These are phyloP conservation scores for Fusarium sp. DNA, from an alignment of 2,329 filamentous ascomycete species.

Conservation along the genomic window DNA sequence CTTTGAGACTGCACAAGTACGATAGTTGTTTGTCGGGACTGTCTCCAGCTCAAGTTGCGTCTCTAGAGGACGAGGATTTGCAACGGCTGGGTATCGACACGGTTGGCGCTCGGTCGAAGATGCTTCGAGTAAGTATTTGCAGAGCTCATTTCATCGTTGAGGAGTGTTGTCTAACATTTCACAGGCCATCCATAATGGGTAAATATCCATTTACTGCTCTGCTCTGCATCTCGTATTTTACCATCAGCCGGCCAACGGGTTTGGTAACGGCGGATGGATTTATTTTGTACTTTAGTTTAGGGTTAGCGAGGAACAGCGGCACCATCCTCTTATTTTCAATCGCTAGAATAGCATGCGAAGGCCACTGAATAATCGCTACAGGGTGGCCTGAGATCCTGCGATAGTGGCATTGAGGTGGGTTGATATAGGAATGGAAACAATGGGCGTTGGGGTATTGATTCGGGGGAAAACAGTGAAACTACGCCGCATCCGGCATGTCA, in stretches of 20 bases:
- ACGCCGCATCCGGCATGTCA: slow-evolving; percentile 33
- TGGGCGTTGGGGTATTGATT: slow-evolving; percentile 31
- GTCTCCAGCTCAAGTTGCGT: slow-evolving; percentile 41
- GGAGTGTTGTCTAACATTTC: slow-evolving; percentile 16
- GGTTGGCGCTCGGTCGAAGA: slow-evolving; percentile 46
- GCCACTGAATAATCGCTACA: slow-evolving; percentile 9
- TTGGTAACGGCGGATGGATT: slow-evolving; percentile 13
- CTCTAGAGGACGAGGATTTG: slow-evolving; percentile 38
- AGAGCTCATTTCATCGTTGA: background rate
- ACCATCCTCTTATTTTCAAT: background rate
- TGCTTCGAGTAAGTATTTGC: slow-evolving; percentile 42
- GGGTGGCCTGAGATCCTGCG: slow-evolving; percentile 33
- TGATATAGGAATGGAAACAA: slow-evolving; percentile 34
- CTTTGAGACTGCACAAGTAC: slow-evolving; percentile 47
- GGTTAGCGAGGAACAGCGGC: slow-evolving; percentile 1
- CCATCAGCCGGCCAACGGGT: slow-evolving; percentile 17
- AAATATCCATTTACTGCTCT: slow-evolving; percentile 2
- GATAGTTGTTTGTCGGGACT: slow-evolving; percentile 43
- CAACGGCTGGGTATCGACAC: slow-evolving; percentile 47
- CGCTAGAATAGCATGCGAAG: slow-evolving; percentile 4
- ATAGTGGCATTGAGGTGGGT: slow-evolving; percentile 42
- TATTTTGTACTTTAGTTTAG: slow-evolving; percentile 5
- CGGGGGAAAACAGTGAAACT: slow-evolving; percentile 14
- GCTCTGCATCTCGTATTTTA: background rate
- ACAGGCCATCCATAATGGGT: slow-evolving; percentile 43